Percentiles rank a stretch among this genome's conserved stretches.
These are phyloP conservation scores for Boletus smithii DNA, from an alignment of 1,284 basidiomycete genomes.

Conservation along the genomic window DNA sequence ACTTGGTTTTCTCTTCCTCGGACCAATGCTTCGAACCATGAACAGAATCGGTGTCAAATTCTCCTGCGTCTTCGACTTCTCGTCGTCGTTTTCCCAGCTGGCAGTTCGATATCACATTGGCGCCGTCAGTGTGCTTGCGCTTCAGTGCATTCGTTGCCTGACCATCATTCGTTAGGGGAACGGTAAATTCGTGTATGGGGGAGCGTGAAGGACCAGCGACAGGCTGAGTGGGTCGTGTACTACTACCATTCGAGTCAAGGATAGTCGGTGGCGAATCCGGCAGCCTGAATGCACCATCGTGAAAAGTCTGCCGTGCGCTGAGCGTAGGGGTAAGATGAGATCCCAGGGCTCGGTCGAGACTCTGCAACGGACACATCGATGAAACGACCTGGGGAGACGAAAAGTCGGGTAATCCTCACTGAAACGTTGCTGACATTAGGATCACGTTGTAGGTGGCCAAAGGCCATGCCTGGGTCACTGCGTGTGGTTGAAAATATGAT, in stretches of 20 bases:
- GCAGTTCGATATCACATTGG: constrained; percentile 34
- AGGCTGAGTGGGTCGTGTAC: constrained; percentile 27
- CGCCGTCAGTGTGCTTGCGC: constrained; percentile 49
- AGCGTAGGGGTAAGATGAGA: constrained; percentile 33
- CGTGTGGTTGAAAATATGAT: constrained; percentile 6
- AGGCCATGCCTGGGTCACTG: constrained; percentile 33
- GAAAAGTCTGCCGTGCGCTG: constrained; percentile 29
- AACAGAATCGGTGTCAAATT: constrained; percentile 50
- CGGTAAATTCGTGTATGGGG: constrained; percentile 34
- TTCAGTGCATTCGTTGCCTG: constrained; percentile 35
- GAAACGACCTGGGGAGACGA: background rate
- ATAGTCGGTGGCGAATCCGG: constrained; percentile 36
- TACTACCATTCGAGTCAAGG: constrained; percentile 26
- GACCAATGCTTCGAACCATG: constrained; percentile 77
- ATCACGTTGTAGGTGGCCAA: constrained; percentile 36
- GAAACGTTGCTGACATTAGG: constrained; percentile 36
- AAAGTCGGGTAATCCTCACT: constrained; percentile 17
- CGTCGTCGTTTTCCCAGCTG: constrained; percentile 47
- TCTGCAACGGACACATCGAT: constrained; percentile 21
- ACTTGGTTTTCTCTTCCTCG: constrained; percentile 68
- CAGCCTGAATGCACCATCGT: constrained; percentile 30
- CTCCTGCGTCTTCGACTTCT: constrained; percentile 40
- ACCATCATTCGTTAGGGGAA: constrained; percentile 29
- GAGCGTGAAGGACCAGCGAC: constrained; percentile 32
- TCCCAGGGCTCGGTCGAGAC: constrained; percentile 36